A percentile compares a stretch with the other conserved stretches of the same genome.
Evolutionary conservation across 169 alveolate genomes (phyloP).

Genomic region (Plasmodium adleri): DNA sequence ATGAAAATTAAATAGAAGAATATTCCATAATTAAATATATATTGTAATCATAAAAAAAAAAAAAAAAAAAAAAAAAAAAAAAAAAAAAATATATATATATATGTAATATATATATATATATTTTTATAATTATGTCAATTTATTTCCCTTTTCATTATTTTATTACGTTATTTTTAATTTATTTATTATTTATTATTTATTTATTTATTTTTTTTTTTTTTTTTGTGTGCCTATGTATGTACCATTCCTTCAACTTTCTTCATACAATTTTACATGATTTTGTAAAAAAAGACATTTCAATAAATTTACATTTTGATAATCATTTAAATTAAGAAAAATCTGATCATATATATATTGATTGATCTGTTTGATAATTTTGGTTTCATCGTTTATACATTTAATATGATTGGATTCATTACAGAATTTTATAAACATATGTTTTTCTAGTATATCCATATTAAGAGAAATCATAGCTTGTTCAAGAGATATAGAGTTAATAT

Average conservation of each 20-base stretch:
- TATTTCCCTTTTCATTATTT: not conserved
- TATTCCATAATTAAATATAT: not conserved
- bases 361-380: not conserved
- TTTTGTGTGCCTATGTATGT: not conserved
- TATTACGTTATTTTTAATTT: not conserved
- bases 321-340: slow-evolving; percentile 25
- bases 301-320: slow-evolving; percentile 13
- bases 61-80: too few species aligned
- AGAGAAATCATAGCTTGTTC: slow-evolving; percentile 1
- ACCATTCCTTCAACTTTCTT: not conserved
- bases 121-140: not conserved
- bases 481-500: slow-evolving; percentile 6
- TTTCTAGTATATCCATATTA: slow-evolving; percentile 6
- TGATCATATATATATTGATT: slow-evolving; percentile 11
- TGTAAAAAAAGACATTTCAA: slow-evolving; percentile 51
- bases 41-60: not conserved
- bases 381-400: slow-evolving; percentile 25
- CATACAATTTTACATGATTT: slow-evolving; percentile 35
- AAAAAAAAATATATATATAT: too few species aligned
- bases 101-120: too few species aligned
- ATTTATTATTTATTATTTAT: not conserved
- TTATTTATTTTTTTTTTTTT: slow-evolving; percentile 13
- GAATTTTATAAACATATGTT: not conserved
- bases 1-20: slow-evolving; percentile 30
- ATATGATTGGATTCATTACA: slow-evolving; percentile 13